These are phyloP conservation scores for Xylaria flabelliformis DNA, from an alignment of 495 filamentous ascomycete species.

Conservation along the genomic window DNA sequence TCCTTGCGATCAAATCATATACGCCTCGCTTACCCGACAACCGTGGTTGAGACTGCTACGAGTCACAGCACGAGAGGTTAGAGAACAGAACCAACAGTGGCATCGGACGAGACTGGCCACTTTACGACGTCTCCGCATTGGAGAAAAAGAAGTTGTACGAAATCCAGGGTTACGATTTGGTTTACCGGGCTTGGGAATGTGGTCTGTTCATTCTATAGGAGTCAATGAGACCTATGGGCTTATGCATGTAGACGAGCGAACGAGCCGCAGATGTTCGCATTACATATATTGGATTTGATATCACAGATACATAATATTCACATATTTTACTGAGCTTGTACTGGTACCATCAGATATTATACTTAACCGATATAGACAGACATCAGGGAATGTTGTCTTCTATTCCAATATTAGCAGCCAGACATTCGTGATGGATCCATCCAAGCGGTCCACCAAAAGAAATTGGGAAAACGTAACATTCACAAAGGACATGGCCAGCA, in stretches of 20 bases:
- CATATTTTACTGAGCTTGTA: background rate
- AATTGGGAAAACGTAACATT: background rate
- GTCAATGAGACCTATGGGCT: slow-evolving; percentile 27
- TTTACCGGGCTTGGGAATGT: slow-evolving; percentile 28
- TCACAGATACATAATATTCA: slow-evolving; percentile 42
- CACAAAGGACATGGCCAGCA: background rate
- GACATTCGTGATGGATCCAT: background rate
- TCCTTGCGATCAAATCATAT: slow-evolving; percentile 11
- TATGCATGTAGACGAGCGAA: slow-evolving; percentile 38
- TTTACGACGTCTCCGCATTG: slow-evolving; percentile 6
- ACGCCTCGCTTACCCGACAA: background rate
- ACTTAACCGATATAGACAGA: background rate
- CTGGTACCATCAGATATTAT: background rate
- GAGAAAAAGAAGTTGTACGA: slow-evolving; percentile 22
- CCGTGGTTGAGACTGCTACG: too few relatives aligned
- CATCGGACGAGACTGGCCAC: background rate
- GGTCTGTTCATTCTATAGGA: slow-evolving; percentile 28
- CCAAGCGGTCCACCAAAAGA: background rate
- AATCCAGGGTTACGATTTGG: slow-evolving; percentile 34
- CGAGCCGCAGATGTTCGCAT: slow-evolving; percentile 31
- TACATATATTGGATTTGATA: slow-evolving; percentile 37
- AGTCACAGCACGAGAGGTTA: background rate
- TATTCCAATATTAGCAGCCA: background rate
- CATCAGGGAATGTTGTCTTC: background rate
- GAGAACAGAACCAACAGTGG: background rate